A percentile compares a stretch with the other conserved stretches of the same genome.
Conservation (phyloP, 179 eudicot species). For the Monotropa hypopitys region DNA sequence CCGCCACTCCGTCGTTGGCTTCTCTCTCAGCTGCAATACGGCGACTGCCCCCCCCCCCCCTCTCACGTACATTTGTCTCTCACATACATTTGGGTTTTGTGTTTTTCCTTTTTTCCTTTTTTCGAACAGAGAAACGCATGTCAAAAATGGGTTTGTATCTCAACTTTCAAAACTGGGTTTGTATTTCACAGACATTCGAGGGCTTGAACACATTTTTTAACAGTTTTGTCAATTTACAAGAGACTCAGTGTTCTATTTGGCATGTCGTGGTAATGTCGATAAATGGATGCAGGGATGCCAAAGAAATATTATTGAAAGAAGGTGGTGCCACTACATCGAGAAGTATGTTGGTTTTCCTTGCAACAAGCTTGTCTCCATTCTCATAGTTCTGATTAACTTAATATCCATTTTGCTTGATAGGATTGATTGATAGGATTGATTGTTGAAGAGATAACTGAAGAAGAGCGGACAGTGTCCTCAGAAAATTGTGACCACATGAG, state of each 20-base stretch:
- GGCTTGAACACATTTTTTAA: too few species aligned
- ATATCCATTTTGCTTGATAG: constrained; percentile 19
- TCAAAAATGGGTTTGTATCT: too few species aligned
- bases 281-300: constrained; percentile 34
- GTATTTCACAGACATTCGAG: too few species aligned
- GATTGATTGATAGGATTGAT: constrained; percentile 62
- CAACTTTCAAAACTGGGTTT: too few species aligned
- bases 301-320: constrained; percentile 32
- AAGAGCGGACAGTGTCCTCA: constrained; percentile 26
- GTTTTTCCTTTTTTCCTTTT: too few species aligned
- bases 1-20: too few species aligned
- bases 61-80: too few species aligned
- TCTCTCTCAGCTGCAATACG: too few species aligned
- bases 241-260: neutral
- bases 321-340: constrained; percentile 35
- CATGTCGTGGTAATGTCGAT: neutral
- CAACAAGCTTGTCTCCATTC: neutral
- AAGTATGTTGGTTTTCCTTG: constrained; percentile 21
- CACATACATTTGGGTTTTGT: too few species aligned
- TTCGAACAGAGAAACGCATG: too few species aligned
- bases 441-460: constrained; percentile 87
- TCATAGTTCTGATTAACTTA: neutral
- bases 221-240: too few species aligned
- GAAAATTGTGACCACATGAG: constrained; percentile 20
- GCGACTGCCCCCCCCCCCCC: too few species aligned